Conservation (phyloP, 2,329 filamentous ascomycete genomes). For the Penicillium olsonii region DNA sequence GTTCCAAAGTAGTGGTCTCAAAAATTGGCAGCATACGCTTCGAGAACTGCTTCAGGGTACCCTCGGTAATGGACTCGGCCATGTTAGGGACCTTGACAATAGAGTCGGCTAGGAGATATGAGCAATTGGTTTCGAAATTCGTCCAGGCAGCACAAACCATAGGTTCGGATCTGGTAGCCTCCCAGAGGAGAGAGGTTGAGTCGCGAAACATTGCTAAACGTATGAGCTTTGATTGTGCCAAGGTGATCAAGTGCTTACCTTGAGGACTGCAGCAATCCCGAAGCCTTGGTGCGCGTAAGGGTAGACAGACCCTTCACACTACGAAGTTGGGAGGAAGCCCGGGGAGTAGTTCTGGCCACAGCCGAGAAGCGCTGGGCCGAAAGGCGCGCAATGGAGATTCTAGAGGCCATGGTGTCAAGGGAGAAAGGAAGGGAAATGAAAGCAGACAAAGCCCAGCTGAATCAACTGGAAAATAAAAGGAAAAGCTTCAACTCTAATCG, state of each 20-base stretch:
- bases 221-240: slow-evolving; percentile 9
- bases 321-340: slow-evolving; percentile 27
- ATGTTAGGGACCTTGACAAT: slow-evolving; percentile 94
- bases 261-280: slow-evolving; percentile 27
- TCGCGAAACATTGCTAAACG: slow-evolving; percentile 24
- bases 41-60: slow-evolving; percentile 91
- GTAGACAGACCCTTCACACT: slow-evolving; percentile 30
- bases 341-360: slow-evolving; percentile 30
- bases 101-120: slow-evolving; percentile 63
- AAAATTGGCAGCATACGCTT: slow-evolving; percentile 58
- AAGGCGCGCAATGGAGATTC: slow-evolving; percentile 39
- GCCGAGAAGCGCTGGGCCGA: slow-evolving; percentile 34
- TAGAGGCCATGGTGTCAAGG: slow-evolving; percentile 39
- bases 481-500: slow-evolving; percentile 5
- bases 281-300: slow-evolving; percentile 23
- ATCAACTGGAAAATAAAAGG: neutral
- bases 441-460: neutral
- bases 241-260: slow-evolving; percentile 23
- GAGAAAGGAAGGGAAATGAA: slow-evolving; percentile 3
- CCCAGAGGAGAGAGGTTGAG: slow-evolving; percentile 29
- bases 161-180: slow-evolving; percentile 37
- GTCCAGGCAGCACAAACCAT: slow-evolving; percentile 28
- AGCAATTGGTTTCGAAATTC: neutral
- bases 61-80: slow-evolving; percentile 98
- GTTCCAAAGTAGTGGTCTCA: slow-evolving; percentile 19